These are phyloP conservation scores for Brettanomyces bruxellensis DNA, from an alignment of 805 yeast genomes.

Conservation along the genomic window DNA sequence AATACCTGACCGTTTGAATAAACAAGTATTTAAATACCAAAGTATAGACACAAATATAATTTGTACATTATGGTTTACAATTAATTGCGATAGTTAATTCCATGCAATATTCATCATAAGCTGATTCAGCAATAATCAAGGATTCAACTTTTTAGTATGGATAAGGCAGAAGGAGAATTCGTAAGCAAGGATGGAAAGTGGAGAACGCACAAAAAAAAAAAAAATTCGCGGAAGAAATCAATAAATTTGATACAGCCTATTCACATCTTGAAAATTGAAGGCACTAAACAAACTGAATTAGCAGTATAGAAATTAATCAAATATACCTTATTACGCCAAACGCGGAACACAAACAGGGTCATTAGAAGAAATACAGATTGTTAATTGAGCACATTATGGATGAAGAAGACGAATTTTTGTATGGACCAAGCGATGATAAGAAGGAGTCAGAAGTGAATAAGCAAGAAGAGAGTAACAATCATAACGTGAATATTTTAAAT, in stretches of 20 bases:
- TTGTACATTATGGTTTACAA: too few relatives aligned
- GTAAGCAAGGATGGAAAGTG: too few relatives aligned
- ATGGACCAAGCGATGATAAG: slow-evolving; percentile 42
- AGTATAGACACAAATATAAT: too few relatives aligned
- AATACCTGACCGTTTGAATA: too few relatives aligned
- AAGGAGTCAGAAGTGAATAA: slow-evolving; percentile 6
- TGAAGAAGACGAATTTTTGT: slow-evolving; percentile 63
- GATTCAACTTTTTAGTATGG: too few relatives aligned
- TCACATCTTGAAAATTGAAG: not conserved
- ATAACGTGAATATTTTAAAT: not conserved
- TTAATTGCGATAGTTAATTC: too few relatives aligned
- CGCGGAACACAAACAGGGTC: too few relatives aligned
- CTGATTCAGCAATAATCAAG: too few relatives aligned
- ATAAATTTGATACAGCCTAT: slow-evolving; percentile 3
- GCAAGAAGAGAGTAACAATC: not conserved
- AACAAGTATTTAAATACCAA: too few relatives aligned
- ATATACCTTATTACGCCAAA: too few relatives aligned
- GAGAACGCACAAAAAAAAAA: not conserved
- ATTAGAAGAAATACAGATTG: not conserved
- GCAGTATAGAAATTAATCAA: not conserved
- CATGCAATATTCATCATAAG: too few relatives aligned
- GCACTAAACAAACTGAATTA: not conserved
- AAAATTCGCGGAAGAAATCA: not conserved
- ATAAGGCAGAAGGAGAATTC: too few relatives aligned
- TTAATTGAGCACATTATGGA: slow-evolving; percentile 26